These are phyloP conservation scores for Amoeboaphelidium protococcarum DNA, from an alignment of 371 early-diverging fungal genomes.

Conservation along the genomic window DNA sequence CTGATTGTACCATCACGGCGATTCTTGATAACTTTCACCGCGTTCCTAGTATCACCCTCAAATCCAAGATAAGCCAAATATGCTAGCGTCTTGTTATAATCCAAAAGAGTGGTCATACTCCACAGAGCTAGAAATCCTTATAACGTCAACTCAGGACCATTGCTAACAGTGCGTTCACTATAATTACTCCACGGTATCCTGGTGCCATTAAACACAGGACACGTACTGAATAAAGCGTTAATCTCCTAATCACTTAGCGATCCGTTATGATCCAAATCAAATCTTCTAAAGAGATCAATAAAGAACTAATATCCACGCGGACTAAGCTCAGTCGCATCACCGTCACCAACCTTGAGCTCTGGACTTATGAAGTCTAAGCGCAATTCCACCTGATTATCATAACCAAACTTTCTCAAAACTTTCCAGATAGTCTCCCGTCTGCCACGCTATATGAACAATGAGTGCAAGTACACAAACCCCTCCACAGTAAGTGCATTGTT, in stretches of 20 bases:
- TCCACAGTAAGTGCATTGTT: conserved; percentile 50
- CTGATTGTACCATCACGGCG: too few relatives aligned
- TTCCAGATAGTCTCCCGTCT: conserved; percentile 93
- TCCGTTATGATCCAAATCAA: conserved; percentile 87
- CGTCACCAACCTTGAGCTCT: conserved; percentile 56
- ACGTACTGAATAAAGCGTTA: conserved; percentile 50
- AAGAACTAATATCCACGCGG: conserved; percentile 81
- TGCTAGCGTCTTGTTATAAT: conserved; percentile 54
- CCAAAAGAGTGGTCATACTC: conserved; percentile 65
- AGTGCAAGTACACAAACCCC: conserved; percentile 76
- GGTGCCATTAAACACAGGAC: conserved; percentile 73
- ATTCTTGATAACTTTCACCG: conserved; percentile 15
- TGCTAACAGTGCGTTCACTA: background rate
- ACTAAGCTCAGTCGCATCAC: conserved; percentile 74
- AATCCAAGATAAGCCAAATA: conserved; percentile 87
- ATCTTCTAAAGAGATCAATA: conserved; percentile 67
- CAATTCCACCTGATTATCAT: conserved; percentile 67
- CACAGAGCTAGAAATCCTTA: background rate
- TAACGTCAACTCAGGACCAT: background rate
- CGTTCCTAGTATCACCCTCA: conserved; percentile 28
- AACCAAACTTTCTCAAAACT: conserved; percentile 76
- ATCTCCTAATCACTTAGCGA: conserved; percentile 60
- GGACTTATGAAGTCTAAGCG: conserved; percentile 68
- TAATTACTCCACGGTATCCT: conserved; percentile 13
- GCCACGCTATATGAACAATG: conserved; percentile 80